Evolutionary conservation across 257 asterid genomes (phyloP).

Genomic region (Fraxinus anomala): DNA sequence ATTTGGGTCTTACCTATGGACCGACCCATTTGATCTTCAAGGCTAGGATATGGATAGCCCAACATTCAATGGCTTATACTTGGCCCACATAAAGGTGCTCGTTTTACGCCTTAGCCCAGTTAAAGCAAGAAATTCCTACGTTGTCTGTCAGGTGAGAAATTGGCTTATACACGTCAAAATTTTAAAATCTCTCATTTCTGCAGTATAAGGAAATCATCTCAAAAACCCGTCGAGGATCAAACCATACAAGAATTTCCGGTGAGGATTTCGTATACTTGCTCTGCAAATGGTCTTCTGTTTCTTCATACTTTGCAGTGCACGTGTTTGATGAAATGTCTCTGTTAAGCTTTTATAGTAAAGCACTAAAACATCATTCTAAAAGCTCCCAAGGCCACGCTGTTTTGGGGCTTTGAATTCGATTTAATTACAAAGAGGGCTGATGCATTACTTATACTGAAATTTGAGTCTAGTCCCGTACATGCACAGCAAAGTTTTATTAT

Average conservation of each 20-base stretch:
- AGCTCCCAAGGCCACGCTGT: too few relatives aligned
- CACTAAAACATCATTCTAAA: too few relatives aligned
- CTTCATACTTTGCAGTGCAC: neutral
- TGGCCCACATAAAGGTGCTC: too few relatives aligned
- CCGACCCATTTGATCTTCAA: neutral
- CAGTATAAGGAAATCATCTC: neutral
- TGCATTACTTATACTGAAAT: too few relatives aligned
- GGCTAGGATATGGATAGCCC: neutral
- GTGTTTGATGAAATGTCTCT: conserved; percentile 29
- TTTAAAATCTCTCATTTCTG: neutral
- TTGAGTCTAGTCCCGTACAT: too few relatives aligned
- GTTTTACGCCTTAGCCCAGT: neutral
- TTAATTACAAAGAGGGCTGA: too few relatives aligned
- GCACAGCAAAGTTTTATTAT: too few relatives aligned
- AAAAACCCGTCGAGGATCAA: neutral
- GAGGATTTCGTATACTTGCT: neutral
- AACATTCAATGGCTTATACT: too few relatives aligned
- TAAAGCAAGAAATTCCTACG: too few relatives aligned
- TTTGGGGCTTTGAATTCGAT: too few relatives aligned
- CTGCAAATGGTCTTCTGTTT: too few relatives aligned
- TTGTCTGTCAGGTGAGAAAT: neutral
- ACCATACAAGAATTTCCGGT: neutral
- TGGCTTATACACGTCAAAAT: neutral
- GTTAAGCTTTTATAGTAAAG: neutral
- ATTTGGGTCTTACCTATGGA: neutral